Percentiles rank a stretch among this genome's conserved stretches.
Evolutionary conservation across 2,329 filamentous ascomycete species (phyloP).

Genomic region (Pseudogymnoascus sp.): DNA sequence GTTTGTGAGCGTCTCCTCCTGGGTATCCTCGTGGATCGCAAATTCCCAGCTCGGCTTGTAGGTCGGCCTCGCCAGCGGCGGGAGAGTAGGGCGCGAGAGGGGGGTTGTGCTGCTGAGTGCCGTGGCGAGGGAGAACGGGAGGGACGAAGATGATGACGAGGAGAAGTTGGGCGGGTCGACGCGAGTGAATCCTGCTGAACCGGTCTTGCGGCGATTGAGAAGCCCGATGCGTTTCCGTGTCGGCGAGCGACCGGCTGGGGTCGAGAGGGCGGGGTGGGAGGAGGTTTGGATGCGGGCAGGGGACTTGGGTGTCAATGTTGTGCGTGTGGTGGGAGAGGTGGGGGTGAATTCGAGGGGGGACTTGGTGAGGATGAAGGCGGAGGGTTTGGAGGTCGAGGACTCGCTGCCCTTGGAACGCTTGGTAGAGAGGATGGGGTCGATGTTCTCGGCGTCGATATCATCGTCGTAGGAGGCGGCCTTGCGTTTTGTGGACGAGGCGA

Average conservation of each 20-base stretch:
- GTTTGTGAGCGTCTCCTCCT: constrained; percentile 85
- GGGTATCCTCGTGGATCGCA: constrained; percentile 86
- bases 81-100: constrained; percentile 34
- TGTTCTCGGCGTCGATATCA: constrained; percentile 50
- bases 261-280: constrained; percentile 46
- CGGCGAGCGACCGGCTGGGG: constrained; percentile 75
- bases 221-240: constrained; percentile 58
- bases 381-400: constrained; percentile 27
- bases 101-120: constrained; percentile 71
- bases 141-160: constrained; percentile 30
- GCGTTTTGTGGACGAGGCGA: constrained; percentile 39
- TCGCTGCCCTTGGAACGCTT: constrained; percentile 51
- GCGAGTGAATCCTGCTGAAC: constrained; percentile 51
- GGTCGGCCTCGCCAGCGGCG: constrained; percentile 12
- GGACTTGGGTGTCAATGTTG: constrained; percentile 45
- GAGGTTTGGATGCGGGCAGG: constrained; percentile 36
- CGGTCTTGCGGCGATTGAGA: constrained; percentile 57
- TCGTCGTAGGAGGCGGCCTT: constrained; percentile 46
- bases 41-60: constrained; percentile 71
- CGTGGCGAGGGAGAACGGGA: constrained; percentile 75
- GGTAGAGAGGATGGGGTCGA: constrained; percentile 43
- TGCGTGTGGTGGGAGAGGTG: constrained; percentile 21
- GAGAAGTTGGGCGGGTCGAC: constrained; percentile 61
- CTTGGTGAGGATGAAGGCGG: constrained; percentile 25
- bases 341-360: constrained; percentile 18